Conservation (phyloP, 106 monocot genomes). For the Ottelia alismoides region DNA sequence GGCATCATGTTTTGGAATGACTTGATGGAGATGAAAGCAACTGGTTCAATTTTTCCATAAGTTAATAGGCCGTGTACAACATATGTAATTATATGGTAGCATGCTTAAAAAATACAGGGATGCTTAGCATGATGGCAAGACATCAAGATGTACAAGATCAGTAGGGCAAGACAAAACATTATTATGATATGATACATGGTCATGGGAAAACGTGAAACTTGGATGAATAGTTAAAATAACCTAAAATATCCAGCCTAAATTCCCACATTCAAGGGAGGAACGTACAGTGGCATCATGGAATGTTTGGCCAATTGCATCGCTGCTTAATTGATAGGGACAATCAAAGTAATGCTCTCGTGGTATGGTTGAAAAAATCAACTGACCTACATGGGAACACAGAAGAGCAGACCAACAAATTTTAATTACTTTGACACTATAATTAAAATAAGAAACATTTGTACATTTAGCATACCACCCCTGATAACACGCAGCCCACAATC, state of each 20-base stretch:
- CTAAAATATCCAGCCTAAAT: background rate
- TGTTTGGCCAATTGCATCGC: conserved; percentile 63
- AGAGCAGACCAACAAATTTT: background rate
- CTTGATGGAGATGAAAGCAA: too few species aligned
- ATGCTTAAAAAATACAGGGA: background rate
- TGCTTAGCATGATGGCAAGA: background rate
- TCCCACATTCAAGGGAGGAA: background rate
- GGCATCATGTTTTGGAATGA: too few species aligned
- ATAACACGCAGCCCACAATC: conserved; percentile 85
- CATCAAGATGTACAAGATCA: background rate
- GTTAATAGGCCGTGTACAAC: too few species aligned
- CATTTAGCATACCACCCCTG: conserved; percentile 32
- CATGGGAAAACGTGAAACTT: background rate
- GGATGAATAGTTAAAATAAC: background rate
- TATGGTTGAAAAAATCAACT: conserved; percentile 47
- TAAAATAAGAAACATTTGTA: background rate
- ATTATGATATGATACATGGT: background rate
- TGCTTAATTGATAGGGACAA: conserved; percentile 95
- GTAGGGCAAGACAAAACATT: background rate
- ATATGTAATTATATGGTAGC: too few species aligned
- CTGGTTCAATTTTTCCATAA: too few species aligned
- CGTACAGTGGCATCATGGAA: conserved; percentile 74
- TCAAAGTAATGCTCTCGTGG: conserved; percentile 95
- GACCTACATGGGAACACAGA: conserved; percentile 21
- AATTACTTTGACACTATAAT: background rate